Conservation (phyloP, 2,329 filamentous ascomycete species). For the Xylaria sp. region DNA sequence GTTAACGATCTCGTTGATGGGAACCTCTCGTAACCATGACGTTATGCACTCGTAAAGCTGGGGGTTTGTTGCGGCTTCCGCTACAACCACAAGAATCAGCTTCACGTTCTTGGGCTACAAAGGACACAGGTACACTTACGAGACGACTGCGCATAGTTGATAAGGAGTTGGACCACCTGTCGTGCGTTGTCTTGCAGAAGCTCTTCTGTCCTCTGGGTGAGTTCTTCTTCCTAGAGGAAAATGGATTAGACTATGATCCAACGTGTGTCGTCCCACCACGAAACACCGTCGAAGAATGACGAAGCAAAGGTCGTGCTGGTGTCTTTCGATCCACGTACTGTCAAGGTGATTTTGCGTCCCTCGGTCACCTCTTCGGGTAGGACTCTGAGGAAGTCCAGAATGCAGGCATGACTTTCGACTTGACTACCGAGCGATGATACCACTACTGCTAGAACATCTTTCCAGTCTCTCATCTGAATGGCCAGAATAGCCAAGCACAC, state of each 20-base stretch:
- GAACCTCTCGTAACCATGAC: slow-evolving; percentile 95
- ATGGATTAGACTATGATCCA: slow-evolving; percentile 58
- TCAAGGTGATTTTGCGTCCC: slow-evolving; percentile 98
- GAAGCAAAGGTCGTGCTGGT: slow-evolving; percentile 55
- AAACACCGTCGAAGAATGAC: slow-evolving; percentile 43
- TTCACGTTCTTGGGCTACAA: background rate
- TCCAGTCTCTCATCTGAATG: slow-evolving; percentile 96
- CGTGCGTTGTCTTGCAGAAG: slow-evolving; percentile 89
- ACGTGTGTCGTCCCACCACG: slow-evolving; percentile 47
- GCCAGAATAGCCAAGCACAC: slow-evolving; percentile 94
- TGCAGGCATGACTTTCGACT: slow-evolving; percentile 81
- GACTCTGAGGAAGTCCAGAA: slow-evolving; percentile 95
- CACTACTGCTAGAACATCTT: slow-evolving; percentile 86
- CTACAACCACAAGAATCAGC: slow-evolving; percentile 56
- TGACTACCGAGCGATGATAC: slow-evolving; percentile 81
- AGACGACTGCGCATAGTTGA: slow-evolving; percentile 91
- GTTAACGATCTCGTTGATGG: slow-evolving; percentile 81
- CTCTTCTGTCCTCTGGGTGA: slow-evolving; percentile 84
- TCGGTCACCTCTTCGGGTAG: slow-evolving; percentile 98
- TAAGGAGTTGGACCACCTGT: slow-evolving; percentile 86
- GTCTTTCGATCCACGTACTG: slow-evolving; percentile 82
- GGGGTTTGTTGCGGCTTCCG: slow-evolving; percentile 82
- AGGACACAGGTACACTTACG: slow-evolving; percentile 63
- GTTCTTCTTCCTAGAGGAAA: slow-evolving; percentile 88
- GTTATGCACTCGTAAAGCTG: slow-evolving; percentile 94